phyloP scores from a whole-genome alignment of 164 flowering plant genomes.

The Chimonanthus salicifolius region DNA sequence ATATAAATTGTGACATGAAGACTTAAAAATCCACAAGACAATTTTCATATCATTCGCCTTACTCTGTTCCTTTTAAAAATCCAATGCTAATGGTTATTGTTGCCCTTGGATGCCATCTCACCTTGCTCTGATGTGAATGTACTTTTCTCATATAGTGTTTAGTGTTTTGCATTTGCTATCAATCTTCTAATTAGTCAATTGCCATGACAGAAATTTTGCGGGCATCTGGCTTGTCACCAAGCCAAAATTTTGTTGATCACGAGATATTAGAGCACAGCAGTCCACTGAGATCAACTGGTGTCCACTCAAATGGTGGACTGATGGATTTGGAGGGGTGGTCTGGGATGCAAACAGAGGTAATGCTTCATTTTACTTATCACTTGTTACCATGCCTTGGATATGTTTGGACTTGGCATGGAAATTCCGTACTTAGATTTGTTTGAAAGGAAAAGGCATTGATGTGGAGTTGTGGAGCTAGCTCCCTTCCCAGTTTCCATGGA shows the following conservation, averaged over 20 bases:
- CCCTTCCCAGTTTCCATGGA: background rate
- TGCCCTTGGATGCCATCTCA: background rate
- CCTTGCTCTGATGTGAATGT: background rate
- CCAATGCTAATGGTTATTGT: background rate
- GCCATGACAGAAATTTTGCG: slow-evolving; percentile 53
- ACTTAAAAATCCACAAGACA: too few relatives aligned
- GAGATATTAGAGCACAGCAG: slow-evolving; percentile 58
- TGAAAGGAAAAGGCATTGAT: background rate
- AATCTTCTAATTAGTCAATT: background rate
- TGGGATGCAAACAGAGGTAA: slow-evolving; percentile 57
- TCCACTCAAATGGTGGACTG: slow-evolving; percentile 50
- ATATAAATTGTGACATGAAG: too few relatives aligned
- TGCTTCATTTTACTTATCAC: background rate
- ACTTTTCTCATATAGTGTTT: too few relatives aligned
- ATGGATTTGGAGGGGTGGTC: slow-evolving; percentile 65
- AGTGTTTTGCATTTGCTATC: background rate
- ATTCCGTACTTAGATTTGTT: background rate
- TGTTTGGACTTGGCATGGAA: background rate
- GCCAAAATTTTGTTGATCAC: slow-evolving; percentile 46
- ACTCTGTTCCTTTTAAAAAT: too few relatives aligned
- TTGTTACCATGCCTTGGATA: background rate
- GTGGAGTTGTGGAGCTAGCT: background rate
- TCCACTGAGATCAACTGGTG: slow-evolving; percentile 43
- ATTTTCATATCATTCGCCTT: background rate
- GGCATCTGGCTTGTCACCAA: slow-evolving; percentile 37